phyloP scores from a whole-genome alignment of 164 flowering plant genomes.

The Dillenia turbinata region DNA sequence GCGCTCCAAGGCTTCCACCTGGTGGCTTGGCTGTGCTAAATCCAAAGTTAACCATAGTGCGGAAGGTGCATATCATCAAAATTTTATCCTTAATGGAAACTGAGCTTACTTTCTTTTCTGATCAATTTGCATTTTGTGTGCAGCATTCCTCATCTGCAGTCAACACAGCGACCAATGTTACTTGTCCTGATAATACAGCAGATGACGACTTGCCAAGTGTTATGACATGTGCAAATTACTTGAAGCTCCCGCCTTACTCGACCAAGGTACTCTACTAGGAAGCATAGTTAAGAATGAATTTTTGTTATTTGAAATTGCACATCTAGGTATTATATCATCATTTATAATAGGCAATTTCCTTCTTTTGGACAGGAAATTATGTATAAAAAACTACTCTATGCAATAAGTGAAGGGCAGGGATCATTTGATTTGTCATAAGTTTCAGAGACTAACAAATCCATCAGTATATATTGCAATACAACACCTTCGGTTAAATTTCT shows the following conservation, averaged over 20 bases:
- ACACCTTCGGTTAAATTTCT: slow-evolving; percentile 1
- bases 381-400: slow-evolving; percentile 90
- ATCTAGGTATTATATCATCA: not conserved
- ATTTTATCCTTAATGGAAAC: no score
- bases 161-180: slow-evolving; percentile 53
- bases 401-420: slow-evolving; percentile 96
- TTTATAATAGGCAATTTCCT: not conserved
- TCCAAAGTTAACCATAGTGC: slow-evolving; percentile 94
- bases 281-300: not conserved
- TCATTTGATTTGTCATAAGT: slow-evolving; percentile 91
- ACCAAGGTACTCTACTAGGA: slow-evolving; percentile 61
- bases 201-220: slow-evolving; percentile 98
- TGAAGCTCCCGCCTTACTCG: slow-evolving; percentile 97
- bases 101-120: no score
- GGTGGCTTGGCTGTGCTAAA: slow-evolving; percentile 95
- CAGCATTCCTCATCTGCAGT: slow-evolving; percentile 75
- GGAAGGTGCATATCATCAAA: slow-evolving; percentile 57
- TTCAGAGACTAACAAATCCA: slow-evolving; percentile 13
- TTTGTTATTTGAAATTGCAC: not conserved
- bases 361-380: slow-evolving; percentile 69
- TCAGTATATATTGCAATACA: slow-evolving; percentile 12
- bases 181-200: slow-evolving; percentile 70
- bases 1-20: slow-evolving; percentile 97
- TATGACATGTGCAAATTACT: slow-evolving; percentile 99
- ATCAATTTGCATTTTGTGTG: not conserved